Evolutionary conservation across 73 alveolate genomes (phyloP), one percentile per base, ranked within the genome.

Genomic region (Effrenium voratum): DNA sequence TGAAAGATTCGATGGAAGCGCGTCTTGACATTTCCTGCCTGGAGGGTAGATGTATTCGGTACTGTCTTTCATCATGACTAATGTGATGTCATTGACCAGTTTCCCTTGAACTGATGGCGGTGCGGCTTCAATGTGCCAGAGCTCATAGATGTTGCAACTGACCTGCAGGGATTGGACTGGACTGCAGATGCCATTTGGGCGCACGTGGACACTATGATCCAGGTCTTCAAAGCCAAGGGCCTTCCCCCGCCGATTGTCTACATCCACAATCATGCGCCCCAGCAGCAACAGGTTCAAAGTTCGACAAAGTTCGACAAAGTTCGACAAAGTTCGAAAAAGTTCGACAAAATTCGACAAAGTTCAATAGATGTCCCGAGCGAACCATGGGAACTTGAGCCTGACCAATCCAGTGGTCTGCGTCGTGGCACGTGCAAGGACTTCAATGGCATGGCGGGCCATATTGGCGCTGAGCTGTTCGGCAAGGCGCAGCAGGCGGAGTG

Each of bases 181-280:
- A 90, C 97, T 32, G 85, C 97, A 15, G 97, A 90, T 45, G 80
- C 97, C 47, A 52, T 90, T 57, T 90, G 97, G 97, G 97, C 97
- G n/a, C 97, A 90, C 87, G 73, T 90, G 88, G 97, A 90, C 22
- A 70, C 88, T 76, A 90, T 90, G 75, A 90, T 90, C 88, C 73
- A 52, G 55, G 3, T 60, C 73, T 90, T 90, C 76, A 90, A 68
- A 70, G 97, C 59, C 34, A 68, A 70, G 49, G 91, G 98, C 63
- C 90, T 92, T 38, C 91, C 98, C 1, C 92, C 98, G 45, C 98
- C 98, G 26, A 92, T 92, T 26, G 91, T 92, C 68, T 50, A 92
- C 98, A 92, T 92, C 91, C 98, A 92, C 98, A 92, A 92, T 41
- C 98, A 92, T 76, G 98, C 12, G 38, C 72, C 92, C 34, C 79